Conservation (phyloP, 2,329 filamentous ascomycete genomes). For the Pestalotiopsis sp. region DNA sequence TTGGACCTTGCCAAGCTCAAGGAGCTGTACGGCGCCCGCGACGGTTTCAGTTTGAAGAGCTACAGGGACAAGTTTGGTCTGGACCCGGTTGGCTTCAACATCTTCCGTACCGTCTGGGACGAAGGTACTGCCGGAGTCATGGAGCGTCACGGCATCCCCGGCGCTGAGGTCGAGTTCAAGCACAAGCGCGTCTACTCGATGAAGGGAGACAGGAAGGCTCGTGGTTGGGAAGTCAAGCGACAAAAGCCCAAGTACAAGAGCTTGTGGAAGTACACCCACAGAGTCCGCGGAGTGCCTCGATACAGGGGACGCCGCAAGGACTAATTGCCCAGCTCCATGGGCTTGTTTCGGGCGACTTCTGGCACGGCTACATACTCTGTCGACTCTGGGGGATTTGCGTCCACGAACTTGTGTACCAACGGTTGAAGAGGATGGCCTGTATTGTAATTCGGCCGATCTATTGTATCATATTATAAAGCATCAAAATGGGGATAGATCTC, state of each 20-base stretch:
- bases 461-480: slow-evolving; percentile 19
- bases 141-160: slow-evolving; percentile 73
- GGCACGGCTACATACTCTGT: background rate
- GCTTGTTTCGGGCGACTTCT: background rate
- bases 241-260: slow-evolving; percentile 66
- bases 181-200: slow-evolving; percentile 73
- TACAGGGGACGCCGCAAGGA: slow-evolving; percentile 8
- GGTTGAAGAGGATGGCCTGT: background rate
- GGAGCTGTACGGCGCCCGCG: slow-evolving; percentile 54
- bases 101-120: slow-evolving; percentile 92
- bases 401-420: background rate
- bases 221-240: slow-evolving; percentile 69
- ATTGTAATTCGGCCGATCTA: background rate
- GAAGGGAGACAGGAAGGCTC: slow-evolving; percentile 62
- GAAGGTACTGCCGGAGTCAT: slow-evolving; percentile 86
- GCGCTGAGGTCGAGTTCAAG: slow-evolving; percentile 83
- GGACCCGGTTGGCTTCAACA: slow-evolving; percentile 75
- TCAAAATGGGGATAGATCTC: slow-evolving; percentile 11
- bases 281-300: slow-evolving; percentile 40
- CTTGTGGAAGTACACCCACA: slow-evolving; percentile 67
- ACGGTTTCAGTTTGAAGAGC: slow-evolving; percentile 75
- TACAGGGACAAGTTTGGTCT: slow-evolving; percentile 73
- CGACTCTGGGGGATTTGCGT: background rate
- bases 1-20: slow-evolving; percentile 63
- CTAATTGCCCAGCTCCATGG: background rate